Conservation (phyloP, 352 stramenopile genomes). For the Phytophthora fragariae region DNA sequence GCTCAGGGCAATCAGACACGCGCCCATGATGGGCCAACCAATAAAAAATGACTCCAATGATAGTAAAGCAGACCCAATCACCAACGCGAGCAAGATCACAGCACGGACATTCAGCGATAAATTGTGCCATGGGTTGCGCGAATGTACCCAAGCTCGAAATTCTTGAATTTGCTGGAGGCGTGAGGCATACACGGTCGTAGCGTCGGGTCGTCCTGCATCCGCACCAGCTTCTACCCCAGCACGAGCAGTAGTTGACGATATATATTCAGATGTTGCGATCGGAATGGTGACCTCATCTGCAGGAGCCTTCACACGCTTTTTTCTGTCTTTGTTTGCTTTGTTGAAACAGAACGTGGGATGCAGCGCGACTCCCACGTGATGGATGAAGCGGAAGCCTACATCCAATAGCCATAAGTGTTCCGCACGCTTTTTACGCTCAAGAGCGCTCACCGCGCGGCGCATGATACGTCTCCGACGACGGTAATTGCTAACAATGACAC, state of each 20-base stretch:
- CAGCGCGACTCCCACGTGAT: constrained; percentile 58
- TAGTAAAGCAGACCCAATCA: constrained; percentile 64
- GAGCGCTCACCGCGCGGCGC: constrained; percentile 52
- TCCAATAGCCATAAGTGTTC: constrained; percentile 79
- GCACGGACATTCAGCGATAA: constrained; percentile 56
- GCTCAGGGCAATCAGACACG: constrained; percentile 71
- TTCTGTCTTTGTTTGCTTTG: constrained; percentile 29
- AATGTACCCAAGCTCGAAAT: constrained; percentile 40
- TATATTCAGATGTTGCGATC: constrained; percentile 26
- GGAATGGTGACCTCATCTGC: constrained; percentile 41
- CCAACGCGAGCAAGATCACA: constrained; percentile 58
- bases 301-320: constrained; percentile 25
- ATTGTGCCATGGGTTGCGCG: constrained; percentile 63
- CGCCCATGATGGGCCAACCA: constrained; percentile 79
- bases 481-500: constrained; percentile 79
- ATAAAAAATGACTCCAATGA: constrained; percentile 71
- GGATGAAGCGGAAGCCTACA: constrained; percentile 77
- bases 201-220: constrained; percentile 11
- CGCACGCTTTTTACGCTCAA: constrained; percentile 70
- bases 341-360: constrained; percentile 49
- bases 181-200: constrained; percentile 30
- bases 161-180: constrained; percentile 53
- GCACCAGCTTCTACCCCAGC: constrained; percentile 15
- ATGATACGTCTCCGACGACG: constrained; percentile 64
- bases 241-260: constrained; percentile 8